A percentile compares a stretch with the other conserved stretches of the same genome.
Evolutionary conservation across 805 yeast genomes (phyloP).

Genomic region (Saccharomyces mikatae): DNA sequence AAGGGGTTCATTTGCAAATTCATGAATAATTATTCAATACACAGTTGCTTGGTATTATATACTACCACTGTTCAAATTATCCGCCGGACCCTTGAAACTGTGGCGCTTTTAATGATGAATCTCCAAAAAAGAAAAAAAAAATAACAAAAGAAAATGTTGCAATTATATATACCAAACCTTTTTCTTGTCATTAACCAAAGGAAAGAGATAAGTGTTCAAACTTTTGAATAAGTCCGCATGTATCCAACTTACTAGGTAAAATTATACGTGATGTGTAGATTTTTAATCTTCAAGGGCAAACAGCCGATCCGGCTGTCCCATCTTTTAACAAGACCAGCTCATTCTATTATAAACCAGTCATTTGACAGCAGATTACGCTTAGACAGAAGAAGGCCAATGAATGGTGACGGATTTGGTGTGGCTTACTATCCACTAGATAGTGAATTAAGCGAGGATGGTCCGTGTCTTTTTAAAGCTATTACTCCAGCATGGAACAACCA

Average conservation of each 20-base stretch:
- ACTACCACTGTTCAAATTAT: background rate
- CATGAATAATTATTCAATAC: background rate
- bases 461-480: constrained; percentile 89
- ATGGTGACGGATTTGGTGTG: constrained; percentile 97
- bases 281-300: constrained; percentile 82
- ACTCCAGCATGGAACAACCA: constrained; percentile 98
- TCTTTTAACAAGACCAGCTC: constrained; percentile 88
- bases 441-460: constrained; percentile 53
- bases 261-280: constrained; percentile 67
- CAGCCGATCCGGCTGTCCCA: constrained; percentile 84
- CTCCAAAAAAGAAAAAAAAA: background rate
- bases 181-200: background rate
- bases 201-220: background rate
- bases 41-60: background rate
- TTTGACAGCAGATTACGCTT: constrained; percentile 83
- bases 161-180: background rate
- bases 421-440: constrained; percentile 74
- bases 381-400: constrained; percentile 84
- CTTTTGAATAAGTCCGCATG: background rate
- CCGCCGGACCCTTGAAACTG: background rate
- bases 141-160: background rate
- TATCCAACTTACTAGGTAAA: background rate
- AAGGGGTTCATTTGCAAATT: background rate
- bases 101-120: background rate
- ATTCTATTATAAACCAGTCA: constrained; percentile 92